These are phyloP conservation scores for Eucalyptus urophylla DNA, from an alignment of 345 rosid species.

Conservation along the genomic window DNA sequence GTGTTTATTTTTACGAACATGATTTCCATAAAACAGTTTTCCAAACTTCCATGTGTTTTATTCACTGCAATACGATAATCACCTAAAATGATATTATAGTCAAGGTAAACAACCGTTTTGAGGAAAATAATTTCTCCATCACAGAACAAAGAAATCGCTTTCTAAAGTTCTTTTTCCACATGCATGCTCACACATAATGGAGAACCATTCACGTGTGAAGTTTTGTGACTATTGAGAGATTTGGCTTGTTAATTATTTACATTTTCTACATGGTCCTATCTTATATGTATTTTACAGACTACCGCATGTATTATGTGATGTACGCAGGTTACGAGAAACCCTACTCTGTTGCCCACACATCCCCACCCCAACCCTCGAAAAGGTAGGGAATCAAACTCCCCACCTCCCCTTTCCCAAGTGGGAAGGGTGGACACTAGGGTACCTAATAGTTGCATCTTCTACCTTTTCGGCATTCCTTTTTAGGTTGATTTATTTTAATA, in stretches of 20 bases:
- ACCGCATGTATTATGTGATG: not conserved
- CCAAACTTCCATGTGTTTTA: not conserved
- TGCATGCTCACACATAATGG: not conserved
- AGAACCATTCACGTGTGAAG: not conserved
- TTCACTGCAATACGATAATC: not conserved
- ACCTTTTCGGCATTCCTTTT: not conserved
- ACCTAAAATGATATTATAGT: not conserved
- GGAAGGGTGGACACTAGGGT: not conserved
- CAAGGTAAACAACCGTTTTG: not conserved
- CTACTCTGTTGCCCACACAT: not conserved
- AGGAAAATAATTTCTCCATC: not conserved
- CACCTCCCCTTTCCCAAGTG: not conserved
- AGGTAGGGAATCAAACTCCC: not conserved
- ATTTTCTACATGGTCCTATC: not conserved
- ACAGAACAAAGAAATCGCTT: not conserved
- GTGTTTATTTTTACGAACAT: not conserved
- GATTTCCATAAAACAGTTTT: not conserved
- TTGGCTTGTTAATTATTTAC: not conserved
- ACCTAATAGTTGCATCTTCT: not conserved
- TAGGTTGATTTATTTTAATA: not conserved
- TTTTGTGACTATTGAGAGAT: not conserved
- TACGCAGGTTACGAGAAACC: too few species aligned
- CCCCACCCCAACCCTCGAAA: not conserved
- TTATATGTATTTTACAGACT: not conserved
- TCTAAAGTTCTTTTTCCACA: not conserved